A percentile compares a stretch with the other conserved stretches of the same genome.
Conservation (phyloP, 2,329 filamentous ascomycete genomes). For the Lachnellula hyalina region DNA sequence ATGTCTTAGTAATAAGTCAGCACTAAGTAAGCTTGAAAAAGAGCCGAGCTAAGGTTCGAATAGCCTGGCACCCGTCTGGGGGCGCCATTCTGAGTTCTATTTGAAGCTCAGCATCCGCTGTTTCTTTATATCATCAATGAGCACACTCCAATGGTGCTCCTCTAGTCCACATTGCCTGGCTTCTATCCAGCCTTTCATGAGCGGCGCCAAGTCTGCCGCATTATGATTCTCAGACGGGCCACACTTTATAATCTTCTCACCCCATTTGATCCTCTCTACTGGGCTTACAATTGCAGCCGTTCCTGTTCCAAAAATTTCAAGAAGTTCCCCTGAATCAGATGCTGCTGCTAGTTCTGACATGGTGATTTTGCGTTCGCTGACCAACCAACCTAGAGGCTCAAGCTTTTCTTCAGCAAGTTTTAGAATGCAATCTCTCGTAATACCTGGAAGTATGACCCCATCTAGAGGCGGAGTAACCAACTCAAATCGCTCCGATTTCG, state of each 20-base stretch:
- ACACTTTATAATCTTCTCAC: conserved; percentile 73
- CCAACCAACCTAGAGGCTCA: conserved; percentile 77
- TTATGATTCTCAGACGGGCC: conserved; percentile 77
- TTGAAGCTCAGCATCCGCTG: neutral
- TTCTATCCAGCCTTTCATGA: conserved; percentile 97
- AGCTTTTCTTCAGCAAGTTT: conserved; percentile 78
- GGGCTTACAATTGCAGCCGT: conserved; percentile 94
- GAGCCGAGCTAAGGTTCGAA: too few relatives aligned
- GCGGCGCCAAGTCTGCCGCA: conserved; percentile 76
- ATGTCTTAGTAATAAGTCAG: too few relatives aligned
- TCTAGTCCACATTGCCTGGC: conserved; percentile 92
- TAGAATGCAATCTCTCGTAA: conserved; percentile 90
- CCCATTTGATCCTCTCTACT: conserved; percentile 84
- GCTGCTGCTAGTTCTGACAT: conserved; percentile 84
- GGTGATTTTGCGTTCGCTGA: conserved; percentile 85
- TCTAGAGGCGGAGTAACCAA: conserved; percentile 92
- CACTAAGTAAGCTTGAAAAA: too few relatives aligned
- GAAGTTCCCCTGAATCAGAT: conserved; percentile 72
- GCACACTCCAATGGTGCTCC: conserved; percentile 77
- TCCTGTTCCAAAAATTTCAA: conserved; percentile 94
- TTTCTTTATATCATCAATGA: neutral
- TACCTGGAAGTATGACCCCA: conserved; percentile 92
- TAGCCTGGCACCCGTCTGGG: too few relatives aligned
- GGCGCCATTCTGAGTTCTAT: neutral
- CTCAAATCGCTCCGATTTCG: conserved; percentile 84